phyloP scores from a whole-genome alignment of 106 monocot genomes.

The Hemerocallis citrina region DNA sequence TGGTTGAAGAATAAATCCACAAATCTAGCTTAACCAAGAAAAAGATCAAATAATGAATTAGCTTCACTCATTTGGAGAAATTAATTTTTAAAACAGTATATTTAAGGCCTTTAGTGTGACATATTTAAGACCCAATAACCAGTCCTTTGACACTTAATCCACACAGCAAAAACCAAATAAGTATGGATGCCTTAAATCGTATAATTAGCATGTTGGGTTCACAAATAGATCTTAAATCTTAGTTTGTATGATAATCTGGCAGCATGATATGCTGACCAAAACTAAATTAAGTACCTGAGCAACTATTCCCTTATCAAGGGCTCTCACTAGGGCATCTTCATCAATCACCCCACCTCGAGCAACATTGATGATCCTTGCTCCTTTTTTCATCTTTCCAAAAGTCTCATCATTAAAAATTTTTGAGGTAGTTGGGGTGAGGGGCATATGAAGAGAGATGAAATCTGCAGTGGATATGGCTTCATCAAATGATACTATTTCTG shows the following conservation, averaged over 20 bases:
- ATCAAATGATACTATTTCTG: conserved; percentile 80
- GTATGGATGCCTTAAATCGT: too few relatives aligned
- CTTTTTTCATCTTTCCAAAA: conserved; percentile 70
- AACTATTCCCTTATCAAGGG: conserved; percentile 78
- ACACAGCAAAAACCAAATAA: too few relatives aligned
- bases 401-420: conserved; percentile 78
- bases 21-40: too few relatives aligned
- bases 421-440: conserved; percentile 62
- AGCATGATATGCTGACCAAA: background rate
- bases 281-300: conserved; percentile 49
- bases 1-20: too few relatives aligned
- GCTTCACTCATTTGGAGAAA: too few relatives aligned
- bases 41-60: too few relatives aligned
- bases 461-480: conserved; percentile 70
- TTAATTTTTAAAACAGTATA: background rate
- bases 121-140: background rate
- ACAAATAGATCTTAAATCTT: too few relatives aligned
- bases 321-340: conserved; percentile 77
- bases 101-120: background rate
- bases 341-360: conserved; percentile 94
- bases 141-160: too few relatives aligned
- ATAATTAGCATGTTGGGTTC: background rate
- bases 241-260: background rate
- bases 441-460: conserved; percentile 92
- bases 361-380: conserved; percentile 78